Percentiles rank a stretch among this genome's conserved stretches.
Conservation (phyloP, 1,284 basidiomycete genomes). For the Boletellus deceptivus region DNA sequence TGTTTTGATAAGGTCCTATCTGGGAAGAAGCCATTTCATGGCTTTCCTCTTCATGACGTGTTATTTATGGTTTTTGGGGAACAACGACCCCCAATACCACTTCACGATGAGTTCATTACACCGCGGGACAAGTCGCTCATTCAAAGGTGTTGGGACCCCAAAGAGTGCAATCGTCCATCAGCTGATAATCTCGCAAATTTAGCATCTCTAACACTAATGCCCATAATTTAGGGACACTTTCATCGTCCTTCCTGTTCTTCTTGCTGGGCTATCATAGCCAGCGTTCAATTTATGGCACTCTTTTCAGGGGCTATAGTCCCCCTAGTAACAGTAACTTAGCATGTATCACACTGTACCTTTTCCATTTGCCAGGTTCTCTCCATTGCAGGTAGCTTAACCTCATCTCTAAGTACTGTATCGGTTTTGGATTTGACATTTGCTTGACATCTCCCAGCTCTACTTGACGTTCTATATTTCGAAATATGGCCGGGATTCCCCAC, state of each 20-base stretch:
- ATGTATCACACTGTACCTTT: background rate
- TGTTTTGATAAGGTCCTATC: constrained; percentile 21
- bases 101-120: constrained; percentile 1
- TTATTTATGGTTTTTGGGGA: constrained; percentile 8
- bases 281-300: no score
- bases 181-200: constrained; percentile 17
- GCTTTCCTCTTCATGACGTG: background rate
- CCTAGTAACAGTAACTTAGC: background rate
- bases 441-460: no score
- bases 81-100: constrained; percentile 17
- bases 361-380: no score
- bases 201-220: background rate
- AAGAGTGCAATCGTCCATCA: constrained; percentile 18
- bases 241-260: background rate
- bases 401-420: background rate
- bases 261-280: background rate
- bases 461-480: no score
- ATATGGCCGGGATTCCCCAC: no score
- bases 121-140: constrained; percentile 13
- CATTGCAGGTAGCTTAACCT: no score
- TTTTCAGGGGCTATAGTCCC: no score
- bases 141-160: constrained; percentile 19
- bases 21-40: constrained; percentile 24
- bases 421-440: background rate
- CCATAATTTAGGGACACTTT: background rate